Base-by-base conservation (phyloP, 1,284 basidiomycete genomes). In the Cryptococcus sp. region DNA sequence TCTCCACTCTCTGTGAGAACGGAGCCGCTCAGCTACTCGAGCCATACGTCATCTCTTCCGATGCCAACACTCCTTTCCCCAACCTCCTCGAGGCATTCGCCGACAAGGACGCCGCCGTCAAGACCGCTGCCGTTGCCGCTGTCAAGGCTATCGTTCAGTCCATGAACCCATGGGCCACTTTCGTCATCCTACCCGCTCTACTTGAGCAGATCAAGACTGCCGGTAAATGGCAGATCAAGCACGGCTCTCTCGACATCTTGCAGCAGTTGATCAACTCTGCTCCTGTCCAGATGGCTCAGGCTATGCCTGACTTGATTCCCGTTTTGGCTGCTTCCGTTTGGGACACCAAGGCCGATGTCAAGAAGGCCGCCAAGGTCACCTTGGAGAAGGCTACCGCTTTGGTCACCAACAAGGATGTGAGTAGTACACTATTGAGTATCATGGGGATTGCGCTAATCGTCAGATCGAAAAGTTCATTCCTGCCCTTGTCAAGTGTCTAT, bases 201-300 rank as follows among this genome's bases (percentile, higher is more conserved):
- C 89, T 98, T 76, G 82, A 90, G 76, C 86, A 98, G 80, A 88
- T 96, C 80, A 88, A 88, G 79, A 89, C 88, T 66, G 89, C 91
- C 71, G 93, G 94, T 72, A 99, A 99, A 80, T 98, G 94, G 96
- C 96, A 98, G 78, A 77, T 97, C 81, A 99, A 99, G 85, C 88
- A 85, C 32, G 94, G 94, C 53, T 83, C 86, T 37, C 81, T 98
- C 59, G 78, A 82, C 65, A 77, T 90, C 67, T 82, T 99, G 75
- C 86, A 98, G 80, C 87, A 92, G 80, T 84, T 99, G 76, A 86
- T 98, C 72, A 78, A 77, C 62, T 85, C 85, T 66, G 87, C 89
- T 48, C 90, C 93, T 50, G 74, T 79, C 59, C 92, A 96, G 79
- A 89, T 85, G 63, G 88, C 88, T 61, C 85, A 84, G 70, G 85